A percentile compares a stretch with the other conserved stretches of the same genome.
Conservation (phyloP, 2,329 filamentous ascomycete species). For the Akanthomyces uredinophilus region DNA sequence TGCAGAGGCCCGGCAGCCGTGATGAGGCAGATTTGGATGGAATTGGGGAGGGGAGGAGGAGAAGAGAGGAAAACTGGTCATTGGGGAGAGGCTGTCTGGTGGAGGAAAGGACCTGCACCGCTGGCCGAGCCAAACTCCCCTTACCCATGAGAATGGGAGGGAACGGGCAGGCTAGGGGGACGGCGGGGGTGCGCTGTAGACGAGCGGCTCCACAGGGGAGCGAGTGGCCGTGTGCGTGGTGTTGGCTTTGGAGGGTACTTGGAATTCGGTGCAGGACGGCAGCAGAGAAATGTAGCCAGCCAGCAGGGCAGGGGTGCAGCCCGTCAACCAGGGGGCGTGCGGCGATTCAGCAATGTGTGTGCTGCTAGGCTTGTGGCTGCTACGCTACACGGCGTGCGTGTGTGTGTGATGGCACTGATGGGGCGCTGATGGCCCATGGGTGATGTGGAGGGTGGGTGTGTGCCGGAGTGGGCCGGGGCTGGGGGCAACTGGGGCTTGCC, state of each 20-base stretch:
- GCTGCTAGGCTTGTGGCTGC: neutral
- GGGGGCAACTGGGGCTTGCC: too few relatives aligned
- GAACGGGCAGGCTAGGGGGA: conserved; percentile 30
- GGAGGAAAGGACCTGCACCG: conserved; percentile 34
- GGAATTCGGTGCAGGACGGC: too few relatives aligned
- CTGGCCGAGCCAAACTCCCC: conserved; percentile 36
- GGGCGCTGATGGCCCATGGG: conserved; percentile 7
- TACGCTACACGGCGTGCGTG: neutral
- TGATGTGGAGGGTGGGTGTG: conserved; percentile 10
- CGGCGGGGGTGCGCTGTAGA: conserved; percentile 17
- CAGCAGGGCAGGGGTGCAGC: neutral
- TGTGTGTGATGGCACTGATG: conserved; percentile 11
- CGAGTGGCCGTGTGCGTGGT: conserved; percentile 3
- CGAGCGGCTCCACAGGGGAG: conserved; percentile 5
- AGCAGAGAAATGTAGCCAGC: neutral
- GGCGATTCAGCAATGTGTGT: neutral
- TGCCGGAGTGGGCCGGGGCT: conserved; percentile 13
- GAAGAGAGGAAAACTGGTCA: conserved; percentile 32
- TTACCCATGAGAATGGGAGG: conserved; percentile 38
- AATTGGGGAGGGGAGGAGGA: conserved; percentile 31
- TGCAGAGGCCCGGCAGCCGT: conserved; percentile 12
- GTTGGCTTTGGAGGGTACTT: neutral
- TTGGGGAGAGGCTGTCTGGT: conserved; percentile 35
- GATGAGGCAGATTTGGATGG: conserved; percentile 16
- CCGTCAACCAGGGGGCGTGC: neutral